Evolutionary conservation across 1,284 basidiomycete species (phyloP).

Genomic region (Pseudozyma hubeiensis): DNA sequence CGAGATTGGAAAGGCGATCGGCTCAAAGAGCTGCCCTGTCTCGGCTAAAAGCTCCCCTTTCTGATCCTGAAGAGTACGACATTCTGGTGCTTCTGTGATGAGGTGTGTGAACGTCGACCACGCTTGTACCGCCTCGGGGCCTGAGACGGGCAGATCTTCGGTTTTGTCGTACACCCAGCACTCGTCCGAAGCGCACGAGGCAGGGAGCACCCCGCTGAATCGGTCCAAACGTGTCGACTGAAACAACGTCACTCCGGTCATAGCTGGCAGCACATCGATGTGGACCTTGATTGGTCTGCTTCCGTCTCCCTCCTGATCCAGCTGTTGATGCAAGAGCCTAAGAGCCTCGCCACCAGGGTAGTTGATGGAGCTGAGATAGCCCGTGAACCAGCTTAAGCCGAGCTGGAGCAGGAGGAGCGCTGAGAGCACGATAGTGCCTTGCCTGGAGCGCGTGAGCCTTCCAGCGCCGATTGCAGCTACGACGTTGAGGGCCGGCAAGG

Average conservation of each 20-base stretch:
- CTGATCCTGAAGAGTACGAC: constrained; percentile 15
- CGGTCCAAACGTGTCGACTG: constrained; percentile 74
- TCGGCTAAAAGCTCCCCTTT: constrained; percentile 7
- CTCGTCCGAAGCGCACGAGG: background rate
- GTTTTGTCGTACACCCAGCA: constrained; percentile 64
- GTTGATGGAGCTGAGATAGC: constrained; percentile 78
- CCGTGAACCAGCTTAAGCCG: constrained; percentile 65
- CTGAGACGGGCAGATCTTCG: constrained; percentile 39
- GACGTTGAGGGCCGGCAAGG: constrained; percentile 84
- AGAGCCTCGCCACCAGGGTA: constrained; percentile 91
- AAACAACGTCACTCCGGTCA: constrained; percentile 91
- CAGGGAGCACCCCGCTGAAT: constrained; percentile 6
- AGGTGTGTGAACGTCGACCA: constrained; percentile 48
- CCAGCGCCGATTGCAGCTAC: constrained; percentile 78
- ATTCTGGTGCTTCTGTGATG: constrained; percentile 37
- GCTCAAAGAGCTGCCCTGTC: constrained; percentile 35
- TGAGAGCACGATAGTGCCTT: constrained; percentile 4
- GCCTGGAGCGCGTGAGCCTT: constrained; percentile 69
- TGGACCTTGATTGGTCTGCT: constrained; percentile 69
- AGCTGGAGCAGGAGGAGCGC: constrained; percentile 24
- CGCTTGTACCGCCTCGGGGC: constrained; percentile 10
- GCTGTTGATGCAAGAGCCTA: constrained; percentile 73
- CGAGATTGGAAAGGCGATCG: constrained; percentile 13
- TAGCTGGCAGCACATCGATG: constrained; percentile 83
- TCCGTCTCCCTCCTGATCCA: background rate